Conservation (phyloP, 1,284 basidiomycete species). For the Ustilago esculenta region DNA sequence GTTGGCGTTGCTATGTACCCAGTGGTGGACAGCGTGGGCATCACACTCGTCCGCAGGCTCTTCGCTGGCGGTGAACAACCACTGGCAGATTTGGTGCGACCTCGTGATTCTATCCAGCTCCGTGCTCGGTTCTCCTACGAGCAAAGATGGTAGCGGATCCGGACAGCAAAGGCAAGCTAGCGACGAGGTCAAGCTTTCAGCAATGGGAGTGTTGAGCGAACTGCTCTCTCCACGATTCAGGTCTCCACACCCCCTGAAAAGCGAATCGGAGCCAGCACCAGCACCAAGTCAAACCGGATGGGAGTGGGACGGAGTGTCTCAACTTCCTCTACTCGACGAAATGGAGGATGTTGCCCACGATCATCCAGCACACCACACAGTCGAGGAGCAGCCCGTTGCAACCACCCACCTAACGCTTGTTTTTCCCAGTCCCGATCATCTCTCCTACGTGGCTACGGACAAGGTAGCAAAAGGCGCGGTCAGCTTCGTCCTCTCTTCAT, state of each 20-base stretch:
- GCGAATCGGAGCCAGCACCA: not conserved
- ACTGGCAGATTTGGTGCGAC: constrained; percentile 61
- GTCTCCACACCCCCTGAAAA: not conserved
- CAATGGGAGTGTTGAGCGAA: constrained; percentile 33
- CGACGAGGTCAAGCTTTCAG: constrained; percentile 44
- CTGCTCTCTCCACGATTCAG: constrained; percentile 44
- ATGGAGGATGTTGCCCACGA: not conserved
- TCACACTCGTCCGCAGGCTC: not conserved
- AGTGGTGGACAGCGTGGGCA: constrained; percentile 60
- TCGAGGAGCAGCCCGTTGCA: too few species aligned
- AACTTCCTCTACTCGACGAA: constrained; percentile 55
- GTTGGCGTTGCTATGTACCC: constrained; percentile 38
- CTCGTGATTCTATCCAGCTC: constrained; percentile 54
- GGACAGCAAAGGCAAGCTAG: not conserved
- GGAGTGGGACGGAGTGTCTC: constrained; percentile 65
- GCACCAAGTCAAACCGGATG: constrained; percentile 29
- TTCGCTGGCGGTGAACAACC: constrained; percentile 4
- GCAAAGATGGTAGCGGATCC: not conserved
- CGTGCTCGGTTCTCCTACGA: constrained; percentile 18
- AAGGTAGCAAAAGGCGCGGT: constrained; percentile 35
- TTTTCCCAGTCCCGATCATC: constrained; percentile 24
- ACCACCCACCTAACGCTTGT: too few species aligned
- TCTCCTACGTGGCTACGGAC: constrained; percentile 14
- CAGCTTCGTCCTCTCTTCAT: constrained; percentile 33
- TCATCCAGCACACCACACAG: too few species aligned